Evolutionary conservation across 2,329 filamentous ascomycete genomes (phyloP).

Genomic region (Kalmusia sp.): DNA sequence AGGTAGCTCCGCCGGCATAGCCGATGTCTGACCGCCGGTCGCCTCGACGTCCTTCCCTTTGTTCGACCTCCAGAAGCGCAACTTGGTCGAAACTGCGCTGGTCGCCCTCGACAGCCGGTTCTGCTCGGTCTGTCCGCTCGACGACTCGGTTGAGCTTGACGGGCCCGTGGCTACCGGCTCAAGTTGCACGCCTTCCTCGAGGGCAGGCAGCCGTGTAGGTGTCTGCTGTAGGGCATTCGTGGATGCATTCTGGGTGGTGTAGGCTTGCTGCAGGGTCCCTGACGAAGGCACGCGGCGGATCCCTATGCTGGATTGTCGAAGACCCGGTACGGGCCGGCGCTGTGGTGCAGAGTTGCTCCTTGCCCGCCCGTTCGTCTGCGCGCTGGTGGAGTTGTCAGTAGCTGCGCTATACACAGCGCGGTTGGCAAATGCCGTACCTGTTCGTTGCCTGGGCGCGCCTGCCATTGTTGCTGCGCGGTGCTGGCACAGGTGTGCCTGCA

Average conservation of each 20-base stretch:
- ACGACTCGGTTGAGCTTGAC: conserved; percentile 22
- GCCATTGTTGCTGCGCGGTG: conserved; percentile 26
- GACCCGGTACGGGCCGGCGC: conserved; percentile 31
- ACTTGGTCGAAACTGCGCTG: conserved; percentile 34
- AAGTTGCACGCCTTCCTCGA: conserved; percentile 37
- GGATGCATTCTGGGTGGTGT: conserved; percentile 28
- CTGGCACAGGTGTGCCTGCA: conserved; percentile 38
- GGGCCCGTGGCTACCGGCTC: conserved; percentile 27
- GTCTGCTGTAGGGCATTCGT: conserved; percentile 25
- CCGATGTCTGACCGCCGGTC: not conserved
- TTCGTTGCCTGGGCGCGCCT: conserved; percentile 16
- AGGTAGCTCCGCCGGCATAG: not conserved
- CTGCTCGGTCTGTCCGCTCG: conserved; percentile 14
- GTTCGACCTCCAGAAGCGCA: conserved; percentile 35
- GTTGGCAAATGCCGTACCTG: conserved; percentile 21
- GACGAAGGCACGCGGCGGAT: conserved; percentile 43
- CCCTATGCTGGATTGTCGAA: conserved; percentile 44
- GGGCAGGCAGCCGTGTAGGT: conserved; percentile 31
- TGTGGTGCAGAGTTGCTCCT: conserved; percentile 38
- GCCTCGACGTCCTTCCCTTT: conserved; percentile 9
- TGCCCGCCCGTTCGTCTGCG: conserved; percentile 19
- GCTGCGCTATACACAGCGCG: too few species aligned
- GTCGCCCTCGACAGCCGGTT: conserved; percentile 36
- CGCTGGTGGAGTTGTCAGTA: conserved; percentile 20
- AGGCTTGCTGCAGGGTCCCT: conserved; percentile 28